phyloP scores from a whole-genome alignment of 2,329 filamentous ascomycete species.

The Xylogone sp. region DNA sequence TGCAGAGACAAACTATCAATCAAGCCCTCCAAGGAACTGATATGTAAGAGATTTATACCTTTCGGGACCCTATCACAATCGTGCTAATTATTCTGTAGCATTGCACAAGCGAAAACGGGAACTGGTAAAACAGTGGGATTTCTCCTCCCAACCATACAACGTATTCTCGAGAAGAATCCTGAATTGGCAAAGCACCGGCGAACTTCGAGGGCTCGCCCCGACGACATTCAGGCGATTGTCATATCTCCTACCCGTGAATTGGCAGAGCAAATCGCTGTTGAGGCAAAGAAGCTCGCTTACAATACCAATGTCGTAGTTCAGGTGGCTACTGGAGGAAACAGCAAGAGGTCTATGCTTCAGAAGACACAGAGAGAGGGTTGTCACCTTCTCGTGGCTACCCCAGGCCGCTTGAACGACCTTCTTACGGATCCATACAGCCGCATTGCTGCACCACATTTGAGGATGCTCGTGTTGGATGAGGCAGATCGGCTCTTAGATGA shows the following conservation, averaged over 20 bases:
- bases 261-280: constrained; percentile 74
- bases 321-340: constrained; percentile 84
- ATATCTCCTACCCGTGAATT: constrained; percentile 80
- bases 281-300: constrained; percentile 51
- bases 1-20: constrained; percentile 80
- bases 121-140: constrained; percentile 97
- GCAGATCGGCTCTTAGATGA: constrained; percentile 98
- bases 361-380: constrained; percentile 62
- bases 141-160: constrained; percentile 80
- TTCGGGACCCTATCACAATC: not conserved
- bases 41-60: constrained; percentile 24
- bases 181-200: constrained; percentile 43
- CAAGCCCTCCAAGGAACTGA: constrained; percentile 64
- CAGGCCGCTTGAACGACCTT: constrained; percentile 79
- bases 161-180: constrained; percentile 62
- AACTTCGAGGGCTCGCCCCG: constrained; percentile 35
- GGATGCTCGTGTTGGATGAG: constrained; percentile 91
- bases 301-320: constrained; percentile 47
- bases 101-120: constrained; percentile 94
- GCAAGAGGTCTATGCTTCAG: constrained; percentile 49
- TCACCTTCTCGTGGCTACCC: constrained; percentile 86
- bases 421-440: constrained; percentile 53
- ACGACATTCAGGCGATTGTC: constrained; percentile 67
- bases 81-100: constrained; percentile 39
- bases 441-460: constrained; percentile 54